phyloP scores from a whole-genome alignment of 1,139 yeast genomes.

The Hyphopichia fennica region DNA sequence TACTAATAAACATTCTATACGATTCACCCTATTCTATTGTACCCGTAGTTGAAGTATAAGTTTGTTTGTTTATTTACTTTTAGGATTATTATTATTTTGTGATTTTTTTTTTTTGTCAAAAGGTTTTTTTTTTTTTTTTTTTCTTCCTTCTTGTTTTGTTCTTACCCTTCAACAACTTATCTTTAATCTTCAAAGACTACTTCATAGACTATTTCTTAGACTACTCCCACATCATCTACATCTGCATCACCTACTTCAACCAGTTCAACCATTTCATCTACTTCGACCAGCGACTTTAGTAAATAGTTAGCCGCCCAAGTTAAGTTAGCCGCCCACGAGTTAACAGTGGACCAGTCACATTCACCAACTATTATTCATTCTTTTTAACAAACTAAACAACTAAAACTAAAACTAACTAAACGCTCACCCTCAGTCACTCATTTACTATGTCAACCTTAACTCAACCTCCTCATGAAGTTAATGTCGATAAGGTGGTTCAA shows the following conservation, averaged over 20 bases:
- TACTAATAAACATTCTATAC: too few species aligned
- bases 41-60: too few species aligned
- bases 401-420: too few species aligned
- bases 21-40: too few species aligned
- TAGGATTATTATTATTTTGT: too few species aligned
- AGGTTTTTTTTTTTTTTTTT: neutral
- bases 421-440: neutral
- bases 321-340: too few species aligned
- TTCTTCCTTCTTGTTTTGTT: neutral
- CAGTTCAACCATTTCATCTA: slow-evolving; percentile 2
- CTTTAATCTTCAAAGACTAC: neutral
- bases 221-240: neutral
- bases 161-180: neutral
- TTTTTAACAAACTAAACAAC: too few species aligned
- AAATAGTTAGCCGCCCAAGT: too few species aligned
- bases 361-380: slow-evolving; percentile 2
- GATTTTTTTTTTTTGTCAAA: neutral
- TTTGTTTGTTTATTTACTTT: too few species aligned
- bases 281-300: slow-evolving; percentile 12
- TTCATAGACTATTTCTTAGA: too few species aligned
- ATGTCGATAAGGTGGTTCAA: slow-evolving; percentile 49
- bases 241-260: neutral
- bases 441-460: neutral
- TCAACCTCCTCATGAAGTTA: slow-evolving; percentile 12
- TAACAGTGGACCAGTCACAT: neutral